Evolutionary conservation across 2,329 filamentous ascomycete species (phyloP).

Genomic region (Hortaea sp.): DNA sequence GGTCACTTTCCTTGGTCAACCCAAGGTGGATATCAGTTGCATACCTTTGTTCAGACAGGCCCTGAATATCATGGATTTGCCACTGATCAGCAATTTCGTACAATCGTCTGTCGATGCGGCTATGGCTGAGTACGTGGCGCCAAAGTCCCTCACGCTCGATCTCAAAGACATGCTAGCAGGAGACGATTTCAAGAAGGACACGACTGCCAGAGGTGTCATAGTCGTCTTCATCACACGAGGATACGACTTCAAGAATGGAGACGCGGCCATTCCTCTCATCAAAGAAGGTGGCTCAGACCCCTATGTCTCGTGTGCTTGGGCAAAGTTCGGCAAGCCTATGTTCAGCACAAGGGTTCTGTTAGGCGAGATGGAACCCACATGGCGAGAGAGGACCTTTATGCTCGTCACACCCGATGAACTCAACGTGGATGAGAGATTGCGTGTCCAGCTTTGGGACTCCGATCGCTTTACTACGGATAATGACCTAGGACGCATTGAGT

Average conservation of each 20-base stretch:
- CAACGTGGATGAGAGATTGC: conserved; percentile 54
- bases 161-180: conserved; percentile 69
- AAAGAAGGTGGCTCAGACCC: conserved; percentile 55
- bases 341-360: conserved; percentile 56
- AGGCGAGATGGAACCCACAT: conserved; percentile 56
- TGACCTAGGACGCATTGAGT: conserved; percentile 62
- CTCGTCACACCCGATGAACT: conserved; percentile 61
- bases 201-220: conserved; percentile 52
- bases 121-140: conserved; percentile 64
- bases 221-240: conserved; percentile 58
- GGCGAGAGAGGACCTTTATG: conserved; percentile 62
- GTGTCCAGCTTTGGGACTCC: conserved; percentile 66
- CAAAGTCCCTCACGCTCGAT: conserved; percentile 63
- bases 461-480: conserved; percentile 64
- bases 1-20: conserved; percentile 64
- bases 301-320: conserved; percentile 65
- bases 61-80: conserved; percentile 65
- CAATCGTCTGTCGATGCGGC: conserved; percentile 65
- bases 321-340: conserved; percentile 63
- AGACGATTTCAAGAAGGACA: conserved; percentile 71
- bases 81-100: conserved; percentile 64
- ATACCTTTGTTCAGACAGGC: conserved; percentile 59
- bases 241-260: conserved; percentile 61
- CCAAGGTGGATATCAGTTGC: conserved; percentile 60
- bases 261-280: conserved; percentile 51